A percentile compares a stretch with the other conserved stretches of the same genome.
Conservation (phyloP, 2,329 filamentous ascomycete species). For the Aspergillus versicolor region DNA sequence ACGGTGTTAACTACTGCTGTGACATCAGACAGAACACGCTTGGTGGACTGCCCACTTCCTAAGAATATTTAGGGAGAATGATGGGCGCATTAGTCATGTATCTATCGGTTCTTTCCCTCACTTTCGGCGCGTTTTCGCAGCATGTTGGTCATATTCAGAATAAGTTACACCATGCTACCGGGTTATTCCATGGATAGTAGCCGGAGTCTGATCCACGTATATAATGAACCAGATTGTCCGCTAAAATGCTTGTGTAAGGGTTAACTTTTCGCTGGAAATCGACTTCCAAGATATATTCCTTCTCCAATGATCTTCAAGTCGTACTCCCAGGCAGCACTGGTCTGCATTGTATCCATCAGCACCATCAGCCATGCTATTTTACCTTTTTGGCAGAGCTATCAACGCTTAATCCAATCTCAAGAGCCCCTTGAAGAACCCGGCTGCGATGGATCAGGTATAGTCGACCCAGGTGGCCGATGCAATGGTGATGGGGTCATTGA, state of each 20-base stretch:
- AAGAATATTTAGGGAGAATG: not conserved
- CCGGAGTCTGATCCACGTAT: too few relatives aligned
- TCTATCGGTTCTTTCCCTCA: not conserved
- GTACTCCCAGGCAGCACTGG: slow-evolving; percentile 16
- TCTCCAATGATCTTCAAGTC: slow-evolving; percentile 14
- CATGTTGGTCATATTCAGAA: not conserved
- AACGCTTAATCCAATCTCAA: slow-evolving; percentile 8
- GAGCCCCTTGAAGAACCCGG: slow-evolving; percentile 18
- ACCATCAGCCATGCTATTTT: slow-evolving; percentile 9
- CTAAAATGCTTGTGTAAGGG: not conserved
- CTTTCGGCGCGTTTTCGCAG: not conserved
- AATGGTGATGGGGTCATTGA: slow-evolving; percentile 29
- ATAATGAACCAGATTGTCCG: not conserved
- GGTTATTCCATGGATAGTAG: not conserved
- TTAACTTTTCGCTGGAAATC: not conserved
- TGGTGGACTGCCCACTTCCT: not conserved
- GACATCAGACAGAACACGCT: not conserved
- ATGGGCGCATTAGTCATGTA: not conserved
- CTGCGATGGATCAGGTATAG: slow-evolving; percentile 28
- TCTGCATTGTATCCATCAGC: slow-evolving; percentile 9
- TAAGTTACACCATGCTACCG: not conserved
- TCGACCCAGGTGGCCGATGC: slow-evolving; percentile 26
- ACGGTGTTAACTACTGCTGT: not conserved
- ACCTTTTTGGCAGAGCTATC: slow-evolving; percentile 1
- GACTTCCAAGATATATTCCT: not conserved